These are phyloP conservation scores for Penstemon davidsonii DNA, from an alignment of 257 asterid species.

Conservation along the genomic window DNA sequence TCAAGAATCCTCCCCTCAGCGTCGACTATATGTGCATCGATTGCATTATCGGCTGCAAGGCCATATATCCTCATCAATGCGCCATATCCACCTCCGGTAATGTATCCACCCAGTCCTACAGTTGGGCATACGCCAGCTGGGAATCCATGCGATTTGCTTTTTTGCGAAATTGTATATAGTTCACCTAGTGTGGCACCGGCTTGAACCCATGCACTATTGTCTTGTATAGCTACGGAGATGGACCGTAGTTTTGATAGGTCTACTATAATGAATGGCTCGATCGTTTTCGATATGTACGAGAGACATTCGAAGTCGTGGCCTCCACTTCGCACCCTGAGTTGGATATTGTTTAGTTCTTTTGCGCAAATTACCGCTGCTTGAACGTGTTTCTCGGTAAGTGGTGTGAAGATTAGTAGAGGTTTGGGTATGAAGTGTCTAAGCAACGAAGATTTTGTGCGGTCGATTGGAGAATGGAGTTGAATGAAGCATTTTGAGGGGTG, in stretches of 20 bases:
- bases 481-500: constrained; percentile 47
- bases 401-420: no score
- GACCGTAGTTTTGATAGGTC: constrained; percentile 43
- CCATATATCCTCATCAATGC: constrained; percentile 60
- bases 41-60: constrained; percentile 58
- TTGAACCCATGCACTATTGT: constrained; percentile 45
- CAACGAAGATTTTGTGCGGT: no score
- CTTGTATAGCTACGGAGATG: constrained; percentile 32
- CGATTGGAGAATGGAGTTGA: constrained; percentile 10
- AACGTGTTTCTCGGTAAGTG: no score
- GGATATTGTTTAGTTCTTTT: constrained; percentile 27
- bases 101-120: constrained; percentile 67
- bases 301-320: constrained; percentile 52
- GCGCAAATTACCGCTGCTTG: neutral
- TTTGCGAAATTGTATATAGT: constrained; percentile 42
- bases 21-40: constrained; percentile 58
- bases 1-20: constrained; percentile 50
- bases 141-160: constrained; percentile 41
- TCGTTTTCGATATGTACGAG: constrained; percentile 34
- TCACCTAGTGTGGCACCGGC: constrained; percentile 50
- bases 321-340: constrained; percentile 43
- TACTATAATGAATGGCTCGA: constrained; percentile 34
- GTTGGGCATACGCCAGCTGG: constrained; percentile 63
- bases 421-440: no score
- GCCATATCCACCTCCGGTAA: constrained; percentile 71